Percentiles rank a stretch among this genome's conserved stretches.
These are phyloP conservation scores for Danielia reshetovae DNA, from an alignment of 805 yeast species.

Conservation along the genomic window DNA sequence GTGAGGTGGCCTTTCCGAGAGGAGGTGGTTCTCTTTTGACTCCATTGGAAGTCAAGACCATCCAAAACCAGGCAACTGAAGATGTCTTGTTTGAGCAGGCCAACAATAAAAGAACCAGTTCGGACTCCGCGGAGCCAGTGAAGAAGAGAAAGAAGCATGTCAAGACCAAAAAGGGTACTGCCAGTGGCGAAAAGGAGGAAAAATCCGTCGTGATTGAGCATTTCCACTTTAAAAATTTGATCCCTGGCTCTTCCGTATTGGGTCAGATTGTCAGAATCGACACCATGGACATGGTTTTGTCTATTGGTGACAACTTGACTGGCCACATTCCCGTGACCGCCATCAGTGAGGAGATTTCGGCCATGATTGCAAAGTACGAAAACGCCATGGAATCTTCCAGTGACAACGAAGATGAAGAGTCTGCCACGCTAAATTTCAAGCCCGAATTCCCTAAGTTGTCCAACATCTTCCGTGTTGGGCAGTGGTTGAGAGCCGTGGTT, in stretches of 20 bases:
- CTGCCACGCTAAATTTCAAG: conserved; percentile 21
- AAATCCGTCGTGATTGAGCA: conserved; percentile 54
- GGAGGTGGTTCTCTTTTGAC: conserved; percentile 88
- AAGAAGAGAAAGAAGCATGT: conserved; percentile 22
- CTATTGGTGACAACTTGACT: conserved; percentile 74
- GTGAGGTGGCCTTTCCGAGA: conserved; percentile 80
- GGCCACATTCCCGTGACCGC: conserved; percentile 78
- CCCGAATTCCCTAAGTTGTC: conserved; percentile 54
- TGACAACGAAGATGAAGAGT: conserved; percentile 25
- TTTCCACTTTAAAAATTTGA: conserved; percentile 56
- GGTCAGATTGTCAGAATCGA: conserved; percentile 70
- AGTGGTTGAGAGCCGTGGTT: conserved; percentile 85
- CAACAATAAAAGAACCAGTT: conserved; percentile 23
- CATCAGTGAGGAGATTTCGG: conserved; percentile 60
- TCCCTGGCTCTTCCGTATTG: conserved; percentile 68
- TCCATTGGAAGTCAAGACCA: conserved; percentile 87
- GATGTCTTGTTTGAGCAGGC: conserved; percentile 76
- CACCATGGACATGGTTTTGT: conserved; percentile 58
- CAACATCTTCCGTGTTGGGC: conserved; percentile 62
- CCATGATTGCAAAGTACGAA: conserved; percentile 53
- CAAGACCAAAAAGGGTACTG: conserved; percentile 16
- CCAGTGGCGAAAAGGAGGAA: conserved; percentile 24
- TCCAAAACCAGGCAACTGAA: conserved; percentile 84
- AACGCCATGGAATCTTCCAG: conserved; percentile 34
- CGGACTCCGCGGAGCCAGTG: conserved; percentile 24